Base-by-base conservation (phyloP, 352 stramenopile species). In the Phytopythium delawarense region DNA sequence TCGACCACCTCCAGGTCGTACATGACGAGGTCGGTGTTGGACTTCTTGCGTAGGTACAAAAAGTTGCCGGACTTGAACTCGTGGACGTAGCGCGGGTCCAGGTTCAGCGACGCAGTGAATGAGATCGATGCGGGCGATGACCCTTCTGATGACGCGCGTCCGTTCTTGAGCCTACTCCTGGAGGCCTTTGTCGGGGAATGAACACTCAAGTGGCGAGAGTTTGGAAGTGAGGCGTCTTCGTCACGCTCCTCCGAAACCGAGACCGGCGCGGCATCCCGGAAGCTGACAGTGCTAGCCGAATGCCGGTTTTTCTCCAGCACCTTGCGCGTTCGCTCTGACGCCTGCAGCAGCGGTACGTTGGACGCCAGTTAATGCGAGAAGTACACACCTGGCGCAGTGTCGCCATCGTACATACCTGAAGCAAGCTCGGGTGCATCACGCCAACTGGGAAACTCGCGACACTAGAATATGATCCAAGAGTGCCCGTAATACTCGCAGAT, bases 51-150 rank as follows among this genome's bases (percentile, higher is more conserved):
- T 7, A 94, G 60, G 50, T 94, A 94, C 30, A 94, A 62, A 71
- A 94, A 94, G 63, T 92, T 94, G 7, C 85, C 83, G 25, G 72
- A 77, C 42, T 81, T 78, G 70, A 94, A 92, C 69, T 92, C 85
- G 12, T 64, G 70, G 15, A 94, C 61, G 61, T 92, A 92, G 23
- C 81, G 75, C 4, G 83, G 75, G 62, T 92, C 81, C 1, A 94
- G 70, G 45, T 91, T 80, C 5, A 94, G 61, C 2, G 85, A 94
- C 30, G 83, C 81, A 0, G 79, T 92, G 71, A 94, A 94, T 12
- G 83, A 92, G 9, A 71, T 42, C 23, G 57, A 20, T 7, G 12
- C 54, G 63, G 32, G 72, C 57, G 4, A 75, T 46, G 32, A 28
- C 2, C 8, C 50, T 18, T 23, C 34, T 7, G 13, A 13, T n/a